Percentiles rank a stretch among this genome's conserved stretches.
phyloP scores from a whole-genome alignment of 2,329 filamentous ascomycete genomes.

The Geosmithia morbida region DNA sequence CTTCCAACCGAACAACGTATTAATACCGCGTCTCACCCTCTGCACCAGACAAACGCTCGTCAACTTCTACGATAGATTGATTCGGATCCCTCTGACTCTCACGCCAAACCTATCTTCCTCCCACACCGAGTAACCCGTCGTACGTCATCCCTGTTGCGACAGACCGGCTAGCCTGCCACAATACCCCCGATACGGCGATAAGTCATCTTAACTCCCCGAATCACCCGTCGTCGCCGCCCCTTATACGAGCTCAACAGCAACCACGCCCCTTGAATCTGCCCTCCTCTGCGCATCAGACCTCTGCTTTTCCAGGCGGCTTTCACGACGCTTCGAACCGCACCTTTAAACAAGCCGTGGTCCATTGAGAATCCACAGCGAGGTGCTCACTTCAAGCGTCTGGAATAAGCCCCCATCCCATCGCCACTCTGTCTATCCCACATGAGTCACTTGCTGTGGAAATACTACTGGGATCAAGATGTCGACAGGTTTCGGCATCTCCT shows the following conservation, averaged over 20 bases:
- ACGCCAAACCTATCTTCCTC: background rate
- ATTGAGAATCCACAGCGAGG: constrained; percentile 74
- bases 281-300: background rate
- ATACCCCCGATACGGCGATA: background rate
- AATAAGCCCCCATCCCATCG: constrained; percentile 21
- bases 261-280: background rate
- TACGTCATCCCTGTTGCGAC: background rate
- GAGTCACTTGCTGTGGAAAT: constrained; percentile 96
- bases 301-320: background rate
- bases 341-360: constrained; percentile 92
- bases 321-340: constrained; percentile 29
- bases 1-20: background rate
- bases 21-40: background rate
- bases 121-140: background rate
- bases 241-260: background rate
- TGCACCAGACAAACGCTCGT: background rate
- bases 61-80: background rate
- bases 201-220: background rate
- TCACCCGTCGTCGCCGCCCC: background rate
- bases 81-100: background rate
- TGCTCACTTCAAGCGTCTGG: constrained; percentile 44
- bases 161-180: background rate
- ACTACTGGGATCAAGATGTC: constrained; percentile 95
- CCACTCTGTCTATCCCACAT: constrained; percentile 37
- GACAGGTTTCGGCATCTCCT: constrained; percentile 84